Evolutionary conservation across 805 yeast species (phyloP), one percentile per base, ranked within the genome.

Genomic region (Yarrowia hollandica): DNA sequence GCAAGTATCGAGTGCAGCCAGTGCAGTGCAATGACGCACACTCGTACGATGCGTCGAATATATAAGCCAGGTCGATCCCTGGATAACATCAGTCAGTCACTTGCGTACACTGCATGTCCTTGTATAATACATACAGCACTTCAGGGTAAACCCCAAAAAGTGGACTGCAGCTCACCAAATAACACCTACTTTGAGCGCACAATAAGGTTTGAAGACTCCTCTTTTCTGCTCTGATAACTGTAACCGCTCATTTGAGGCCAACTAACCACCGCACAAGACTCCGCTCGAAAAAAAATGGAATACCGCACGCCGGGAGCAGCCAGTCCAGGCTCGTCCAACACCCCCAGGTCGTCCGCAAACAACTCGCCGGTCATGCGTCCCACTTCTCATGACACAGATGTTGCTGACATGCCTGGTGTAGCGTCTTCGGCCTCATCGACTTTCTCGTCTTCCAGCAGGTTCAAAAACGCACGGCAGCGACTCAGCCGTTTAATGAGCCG

Each of bases 171-270:
- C n/a, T n/a, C n/a, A n/a, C 46, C 46, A 39, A 16, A 26, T 10
- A 26, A 10, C 30, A 26, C 30, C 48, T n/a, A n/a, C n/a, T n/a
- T n/a, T n/a, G n/a, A n/a, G n/a, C n/a, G n/a, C n/a, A n/a, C n/a
- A n/a, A n/a, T n/a, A n/a, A n/a, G n/a, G n/a, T n/a, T n/a, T n/a
- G n/a, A n/a, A n/a, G n/a, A n/a, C n/a, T 41, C 48, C 48, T 41
- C 33, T 41, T 41, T 41, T 41, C 48, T 41, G 48, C 48, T 33
- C 23, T 41, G 48, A 41, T 41, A 41, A 41, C 48, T 41, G 33
- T 41, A 41, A 25, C 22, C 48, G 26, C 48, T 8, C 19, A n/a
- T 39, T 15, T 23, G 12, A 10, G 16, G 4, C 39, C 14, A 37
- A 37, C 38, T 10, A 34, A 15, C 19, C n/a, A 15, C 21, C 16